phyloP scores from a whole-genome alignment of 805 yeast genomes.

The Yarrowia keelungensis region DNA sequence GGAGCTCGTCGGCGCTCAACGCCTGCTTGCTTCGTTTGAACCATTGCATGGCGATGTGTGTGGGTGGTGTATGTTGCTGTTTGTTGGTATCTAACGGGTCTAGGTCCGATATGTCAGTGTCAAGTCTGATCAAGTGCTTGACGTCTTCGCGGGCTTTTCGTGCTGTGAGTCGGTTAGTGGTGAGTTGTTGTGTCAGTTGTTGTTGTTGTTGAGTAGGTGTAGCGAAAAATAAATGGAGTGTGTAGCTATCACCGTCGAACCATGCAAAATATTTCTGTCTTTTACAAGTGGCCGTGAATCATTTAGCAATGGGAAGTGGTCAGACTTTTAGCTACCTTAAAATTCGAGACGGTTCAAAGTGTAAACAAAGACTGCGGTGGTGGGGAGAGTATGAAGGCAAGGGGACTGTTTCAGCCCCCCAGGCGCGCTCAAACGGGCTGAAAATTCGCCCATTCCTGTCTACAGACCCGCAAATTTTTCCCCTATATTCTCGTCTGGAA shows the following conservation, averaged over 20 bases:
- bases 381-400: conserved; percentile 21
- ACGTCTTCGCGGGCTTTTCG: not conserved
- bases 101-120: not conserved
- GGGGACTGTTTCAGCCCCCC: not conserved
- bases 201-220: not conserved
- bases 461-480: not conserved
- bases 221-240: not conserved
- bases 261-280: conserved; percentile 21
- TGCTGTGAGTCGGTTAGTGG: not conserved
- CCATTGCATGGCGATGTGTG: conserved; percentile 27
- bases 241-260: conserved; percentile 1
- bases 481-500: not conserved
- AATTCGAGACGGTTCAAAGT: conserved; percentile 16
- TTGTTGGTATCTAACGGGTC: not conserved
- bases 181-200: not conserved
- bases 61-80: not conserved
- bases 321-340: conserved; percentile 27
- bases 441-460: not conserved
- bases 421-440: not conserved
- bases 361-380: conserved; percentile 21
- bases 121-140: not conserved
- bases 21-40: conserved; percentile 32
- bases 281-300: conserved; percentile 3
- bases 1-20: conserved; percentile 26
- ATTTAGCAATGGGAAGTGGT: conserved; percentile 27